Evolutionary conservation across 495 filamentous ascomycete genomes (phyloP), one percentile per base, ranked within the genome.

Genomic region (Aspergillus bertholletiae): DNA sequence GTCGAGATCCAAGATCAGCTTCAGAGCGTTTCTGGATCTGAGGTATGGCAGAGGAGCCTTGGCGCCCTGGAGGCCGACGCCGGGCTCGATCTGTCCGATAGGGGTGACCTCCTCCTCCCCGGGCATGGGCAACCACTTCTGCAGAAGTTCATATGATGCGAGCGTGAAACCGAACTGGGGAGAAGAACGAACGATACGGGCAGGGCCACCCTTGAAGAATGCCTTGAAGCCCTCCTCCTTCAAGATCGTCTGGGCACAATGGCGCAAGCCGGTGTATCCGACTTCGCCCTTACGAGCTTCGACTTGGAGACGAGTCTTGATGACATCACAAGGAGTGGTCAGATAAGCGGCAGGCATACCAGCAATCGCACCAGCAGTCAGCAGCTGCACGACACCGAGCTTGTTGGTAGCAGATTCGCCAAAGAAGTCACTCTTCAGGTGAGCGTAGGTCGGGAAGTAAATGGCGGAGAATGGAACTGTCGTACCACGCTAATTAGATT

Each of bases 291-390:
- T 97, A 51, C 94, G 85, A 8, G 94, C 92, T 69, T 98, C 94
- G 53, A 98, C 94, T 65, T 98, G 94, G 53, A 98, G 78, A 67
- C 94, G 88, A 7, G 94, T 98, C 78, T 98, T 98, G 84, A 98
- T 97, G 56, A 98, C 94, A 67, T 98, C 94, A 75, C 88, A 97
- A 4, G 94, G 94, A 3, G 94, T 98, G 21, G 94, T 98, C 53
- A 98, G 79, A 73, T 98, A 98, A 6, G 94, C 94, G 2, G 94
- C 92, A 13, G 94, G 94, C 95, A 98, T 98, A 76, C 94, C 94
- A 46, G 94, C 94, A 43, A 97, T 96, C 47, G 94, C 94, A 73
- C 95, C 94, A 9, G 94, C 90, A 2, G 90, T 93, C 8, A 98
- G 84, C 50, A 98, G 88, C 72, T 97, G 94, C 21, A 96, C 57